Conservation (phyloP, 768 basidiomycete genomes). For the Hygrophorus russula region DNA sequence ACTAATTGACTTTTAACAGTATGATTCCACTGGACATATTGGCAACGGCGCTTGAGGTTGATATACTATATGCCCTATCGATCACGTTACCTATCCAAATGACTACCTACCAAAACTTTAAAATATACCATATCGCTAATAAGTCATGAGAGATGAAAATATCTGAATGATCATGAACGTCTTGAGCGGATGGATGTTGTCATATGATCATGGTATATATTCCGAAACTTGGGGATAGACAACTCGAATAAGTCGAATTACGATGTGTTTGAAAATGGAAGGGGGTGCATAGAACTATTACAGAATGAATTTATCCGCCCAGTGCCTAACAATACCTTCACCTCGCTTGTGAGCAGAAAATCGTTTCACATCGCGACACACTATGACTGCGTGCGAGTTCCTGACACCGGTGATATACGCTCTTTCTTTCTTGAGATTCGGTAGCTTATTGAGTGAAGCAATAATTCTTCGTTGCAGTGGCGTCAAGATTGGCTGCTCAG, state of each 20-base stretch:
- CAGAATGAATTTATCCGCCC: constrained; percentile 51
- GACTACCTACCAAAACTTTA: too few species aligned
- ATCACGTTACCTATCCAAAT: too few species aligned
- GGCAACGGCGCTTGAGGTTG: too few species aligned
- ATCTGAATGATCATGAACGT: too few species aligned
- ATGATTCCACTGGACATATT: not conserved
- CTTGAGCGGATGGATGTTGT: too few species aligned
- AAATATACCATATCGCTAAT: too few species aligned
- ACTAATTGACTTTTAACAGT: not conserved
- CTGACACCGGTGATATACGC: constrained; percentile 48
- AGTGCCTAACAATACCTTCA: constrained; percentile 57
- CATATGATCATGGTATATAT: too few species aligned
- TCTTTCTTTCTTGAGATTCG: constrained; percentile 55
- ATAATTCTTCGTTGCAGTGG: constrained; percentile 47
- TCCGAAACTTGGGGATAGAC: too few species aligned
- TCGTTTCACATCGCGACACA: constrained; percentile 54
- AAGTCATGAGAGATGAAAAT: too few species aligned
- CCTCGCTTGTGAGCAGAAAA: constrained; percentile 51
- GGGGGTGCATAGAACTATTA: not conserved
- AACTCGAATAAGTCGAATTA: too few species aligned
- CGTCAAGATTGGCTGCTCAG: constrained; percentile 36
- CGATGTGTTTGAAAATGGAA: too few species aligned
- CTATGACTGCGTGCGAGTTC: constrained; percentile 65
- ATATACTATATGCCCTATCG: constrained; percentile 5
- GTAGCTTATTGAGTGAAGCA: constrained; percentile 52